A percentile compares a stretch with the other conserved stretches of the same genome.
These are phyloP conservation scores for Cymbopogon citratus DNA, from an alignment of 176 grass and related monocot species.

Conservation along the genomic window DNA sequence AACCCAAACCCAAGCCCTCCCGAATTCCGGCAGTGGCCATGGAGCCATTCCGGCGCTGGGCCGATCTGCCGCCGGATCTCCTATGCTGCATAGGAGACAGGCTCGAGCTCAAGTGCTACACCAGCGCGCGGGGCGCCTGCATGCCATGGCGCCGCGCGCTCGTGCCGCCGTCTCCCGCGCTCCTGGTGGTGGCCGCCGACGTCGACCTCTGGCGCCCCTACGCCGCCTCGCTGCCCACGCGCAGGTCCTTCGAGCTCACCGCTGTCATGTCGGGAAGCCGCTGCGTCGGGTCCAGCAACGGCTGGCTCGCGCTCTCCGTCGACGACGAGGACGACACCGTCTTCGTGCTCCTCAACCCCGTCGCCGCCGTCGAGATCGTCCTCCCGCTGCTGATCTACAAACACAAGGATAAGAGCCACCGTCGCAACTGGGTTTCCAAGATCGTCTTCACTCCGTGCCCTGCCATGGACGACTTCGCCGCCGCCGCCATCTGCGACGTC, in stretches of 20 bases:
- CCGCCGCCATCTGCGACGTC: conserved; percentile 34
- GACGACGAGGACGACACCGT: background rate
- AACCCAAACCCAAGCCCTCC: no score
- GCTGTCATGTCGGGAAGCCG: no score
- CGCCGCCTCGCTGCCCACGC: conserved; percentile 22
- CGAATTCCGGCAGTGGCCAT: background rate
- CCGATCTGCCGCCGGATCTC: conserved; percentile 25
- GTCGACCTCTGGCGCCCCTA: background rate
- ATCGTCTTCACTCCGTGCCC: conserved; percentile 33
- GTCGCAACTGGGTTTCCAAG: conserved; percentile 30
- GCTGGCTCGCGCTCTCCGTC: background rate
- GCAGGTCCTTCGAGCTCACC: conserved; percentile 5
- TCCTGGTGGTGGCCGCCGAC: conserved; percentile 17
- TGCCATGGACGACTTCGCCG: conserved; percentile 16
- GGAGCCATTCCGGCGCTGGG: background rate
- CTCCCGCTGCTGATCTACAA: conserved; percentile 26
- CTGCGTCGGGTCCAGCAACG: no score
- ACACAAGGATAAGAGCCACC: background rate
- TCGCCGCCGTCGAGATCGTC: conserved; percentile 6
- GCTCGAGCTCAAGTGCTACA: conserved; percentile 38
- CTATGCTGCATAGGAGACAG: conserved; percentile 25
- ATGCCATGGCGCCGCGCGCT: conserved; percentile 23
- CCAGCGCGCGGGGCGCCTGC: background rate
- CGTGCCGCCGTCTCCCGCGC: conserved; percentile 18
- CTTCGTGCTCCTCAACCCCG: conserved; percentile 32